Conservation (phyloP, 1,284 basidiomycete species). For the Sanghuangporus baumii region DNA sequence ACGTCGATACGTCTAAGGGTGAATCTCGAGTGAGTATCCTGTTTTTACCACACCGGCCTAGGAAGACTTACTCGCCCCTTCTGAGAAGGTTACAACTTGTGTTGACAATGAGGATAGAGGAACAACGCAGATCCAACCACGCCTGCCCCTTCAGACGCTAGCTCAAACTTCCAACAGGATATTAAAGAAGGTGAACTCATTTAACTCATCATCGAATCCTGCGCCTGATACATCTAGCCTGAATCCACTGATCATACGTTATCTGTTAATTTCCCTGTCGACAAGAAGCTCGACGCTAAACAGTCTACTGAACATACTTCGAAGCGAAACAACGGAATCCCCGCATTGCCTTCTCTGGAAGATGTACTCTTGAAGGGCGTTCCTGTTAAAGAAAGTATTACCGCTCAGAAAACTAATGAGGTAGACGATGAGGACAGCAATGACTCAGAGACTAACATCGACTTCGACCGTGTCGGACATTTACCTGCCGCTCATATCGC, state of each 20-base stretch:
- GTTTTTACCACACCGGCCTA: too few species aligned
- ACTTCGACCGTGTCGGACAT: background rate
- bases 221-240: too few species aligned
- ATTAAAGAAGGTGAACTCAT: background rate
- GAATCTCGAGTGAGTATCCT: background rate
- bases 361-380: constrained; percentile 6
- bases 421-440: background rate
- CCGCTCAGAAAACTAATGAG: background rate
- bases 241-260: too few species aligned
- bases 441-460: background rate
- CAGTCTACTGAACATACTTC: too few species aligned
- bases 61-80: too few species aligned
- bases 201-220: too few species aligned
- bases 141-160: background rate
- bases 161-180: background rate
- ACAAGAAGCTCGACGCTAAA: too few species aligned
- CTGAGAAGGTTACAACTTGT: too few species aligned
- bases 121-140: background rate
- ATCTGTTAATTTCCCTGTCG: too few species aligned
- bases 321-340: background rate
- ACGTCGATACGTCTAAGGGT: background rate
- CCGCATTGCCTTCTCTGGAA: background rate
- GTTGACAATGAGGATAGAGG: too few species aligned
- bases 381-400: background rate
- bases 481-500: background rate